These are phyloP conservation scores for Persicaria tinctoria DNA, from an alignment of 148 eudicot genomes.

Conservation along the genomic window DNA sequence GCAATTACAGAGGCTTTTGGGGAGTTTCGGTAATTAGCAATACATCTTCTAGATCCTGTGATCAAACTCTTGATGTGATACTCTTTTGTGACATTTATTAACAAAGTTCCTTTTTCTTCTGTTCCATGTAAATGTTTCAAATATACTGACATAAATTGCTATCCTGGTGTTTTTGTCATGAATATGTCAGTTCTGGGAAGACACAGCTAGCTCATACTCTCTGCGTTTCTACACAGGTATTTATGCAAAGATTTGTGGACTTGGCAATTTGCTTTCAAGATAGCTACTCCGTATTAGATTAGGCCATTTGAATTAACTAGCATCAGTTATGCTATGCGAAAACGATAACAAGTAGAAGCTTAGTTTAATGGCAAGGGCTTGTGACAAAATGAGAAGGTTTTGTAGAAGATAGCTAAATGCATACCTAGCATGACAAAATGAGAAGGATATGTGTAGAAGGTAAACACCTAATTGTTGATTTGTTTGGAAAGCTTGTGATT, in stretches of 20 bases:
- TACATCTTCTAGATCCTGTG: not conserved
- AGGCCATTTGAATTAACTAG: not conserved
- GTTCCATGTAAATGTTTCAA: not conserved
- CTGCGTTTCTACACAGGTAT: slow-evolving; percentile 89
- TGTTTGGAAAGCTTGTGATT: not conserved
- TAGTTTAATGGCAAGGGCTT: not conserved
- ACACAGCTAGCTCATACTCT: slow-evolving; percentile 98
- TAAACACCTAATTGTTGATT: not conserved
- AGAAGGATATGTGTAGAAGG: not conserved
- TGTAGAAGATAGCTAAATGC: not conserved
- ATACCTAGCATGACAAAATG: not conserved
- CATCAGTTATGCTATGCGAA: not conserved
- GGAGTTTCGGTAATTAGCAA: slow-evolving; percentile 63
- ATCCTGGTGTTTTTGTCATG: not conserved
- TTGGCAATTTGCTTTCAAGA: not conserved
- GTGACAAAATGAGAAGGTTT: not conserved
- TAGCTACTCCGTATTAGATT: not conserved
- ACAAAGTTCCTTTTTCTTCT: not conserved
- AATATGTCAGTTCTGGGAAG: slow-evolving; percentile 70
- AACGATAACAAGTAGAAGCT: not conserved
- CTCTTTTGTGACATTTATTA: not conserved
- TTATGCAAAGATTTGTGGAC: not conserved
- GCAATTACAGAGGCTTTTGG: slow-evolving; percentile 95
- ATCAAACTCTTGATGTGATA: not conserved
- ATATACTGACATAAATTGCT: not conserved